Conservation (phyloP, 345 rosid species). For the Heritiera littoralis region DNA sequence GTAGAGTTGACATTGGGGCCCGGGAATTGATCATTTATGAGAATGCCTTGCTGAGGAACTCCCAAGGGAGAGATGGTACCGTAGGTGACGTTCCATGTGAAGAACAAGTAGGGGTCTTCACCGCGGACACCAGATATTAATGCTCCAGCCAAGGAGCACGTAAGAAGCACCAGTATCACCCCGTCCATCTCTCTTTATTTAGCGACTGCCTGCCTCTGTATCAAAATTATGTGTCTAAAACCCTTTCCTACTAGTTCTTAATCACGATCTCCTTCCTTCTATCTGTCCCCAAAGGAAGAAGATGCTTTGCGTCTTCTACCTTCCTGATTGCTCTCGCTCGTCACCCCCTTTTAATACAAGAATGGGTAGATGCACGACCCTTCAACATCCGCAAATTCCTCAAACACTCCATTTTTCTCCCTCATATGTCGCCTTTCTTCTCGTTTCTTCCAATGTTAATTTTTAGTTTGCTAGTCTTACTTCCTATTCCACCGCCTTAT, state of each 20-base stretch:
- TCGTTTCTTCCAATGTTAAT: fast-evolving
- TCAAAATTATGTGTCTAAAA: not conserved
- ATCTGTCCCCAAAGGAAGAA: constrained; percentile 8
- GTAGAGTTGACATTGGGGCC: constrained; percentile 82
- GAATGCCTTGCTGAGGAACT: constrained; percentile 72
- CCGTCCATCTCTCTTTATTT: constrained; percentile 20
- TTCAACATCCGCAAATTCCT: not conserved
- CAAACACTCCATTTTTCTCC: not conserved
- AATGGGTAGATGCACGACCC: not conserved
- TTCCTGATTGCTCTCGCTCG: no score
- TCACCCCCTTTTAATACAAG: not conserved
- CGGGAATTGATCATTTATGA: constrained; percentile 73
- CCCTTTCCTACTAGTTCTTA: not conserved
- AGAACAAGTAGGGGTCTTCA: constrained; percentile 71
- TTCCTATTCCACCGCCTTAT: not conserved
- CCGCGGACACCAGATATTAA: constrained; percentile 35
- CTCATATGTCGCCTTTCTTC: not conserved
- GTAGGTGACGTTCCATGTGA: constrained; percentile 76
- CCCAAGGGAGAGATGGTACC: constrained; percentile 77
- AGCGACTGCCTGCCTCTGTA: not conserved
- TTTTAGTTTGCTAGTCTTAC: not conserved
- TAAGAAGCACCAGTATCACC: constrained; percentile 21
- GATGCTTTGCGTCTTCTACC: constrained; percentile 3
- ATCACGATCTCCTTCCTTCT: not conserved
- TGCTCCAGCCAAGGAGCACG: constrained; percentile 28